These are phyloP conservation scores for Thelonectria olida DNA, from an alignment of 2,329 filamentous ascomycete genomes.

Conservation along the genomic window DNA sequence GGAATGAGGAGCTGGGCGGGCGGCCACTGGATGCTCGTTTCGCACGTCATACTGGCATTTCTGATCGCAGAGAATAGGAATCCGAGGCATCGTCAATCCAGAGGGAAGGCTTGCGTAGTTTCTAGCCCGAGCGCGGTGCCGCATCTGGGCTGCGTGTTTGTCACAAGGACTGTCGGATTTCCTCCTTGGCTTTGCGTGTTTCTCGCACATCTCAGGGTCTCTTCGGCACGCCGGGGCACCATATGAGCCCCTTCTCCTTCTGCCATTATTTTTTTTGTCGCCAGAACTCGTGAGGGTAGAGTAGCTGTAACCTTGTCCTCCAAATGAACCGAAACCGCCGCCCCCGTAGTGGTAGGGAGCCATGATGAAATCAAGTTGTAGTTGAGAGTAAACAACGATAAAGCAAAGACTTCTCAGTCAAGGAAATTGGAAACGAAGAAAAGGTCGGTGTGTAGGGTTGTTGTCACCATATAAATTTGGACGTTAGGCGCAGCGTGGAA, in stretches of 20 bases:
- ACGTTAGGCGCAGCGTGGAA: too few relatives aligned
- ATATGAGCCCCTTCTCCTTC: background rate
- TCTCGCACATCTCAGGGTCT: background rate
- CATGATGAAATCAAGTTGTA: background rate
- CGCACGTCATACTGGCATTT: background rate
- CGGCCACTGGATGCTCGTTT: background rate
- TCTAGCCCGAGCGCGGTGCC: background rate
- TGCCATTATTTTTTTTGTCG: background rate
- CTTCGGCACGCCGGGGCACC: background rate
- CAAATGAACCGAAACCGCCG: background rate
- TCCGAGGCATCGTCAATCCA: constrained; percentile 8
- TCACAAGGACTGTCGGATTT: background rate
- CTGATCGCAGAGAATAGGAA: background rate
- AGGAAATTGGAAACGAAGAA: background rate
- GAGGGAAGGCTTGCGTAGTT: constrained; percentile 6
- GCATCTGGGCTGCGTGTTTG: background rate
- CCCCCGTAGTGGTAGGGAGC: background rate
- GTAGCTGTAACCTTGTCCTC: constrained; percentile 6
- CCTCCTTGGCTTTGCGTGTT: background rate
- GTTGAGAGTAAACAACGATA: background rate
- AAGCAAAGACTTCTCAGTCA: background rate
- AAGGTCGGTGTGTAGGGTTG: background rate
- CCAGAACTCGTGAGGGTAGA: background rate
- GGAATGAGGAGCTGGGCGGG: too few relatives aligned
- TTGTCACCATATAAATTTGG: too few relatives aligned